Percentiles rank a stretch among this genome's conserved stretches.
These are phyloP conservation scores for Pseudohyphozyma bogoriensis DNA, from an alignment of 768 basidiomycete species.

Conservation along the genomic window DNA sequence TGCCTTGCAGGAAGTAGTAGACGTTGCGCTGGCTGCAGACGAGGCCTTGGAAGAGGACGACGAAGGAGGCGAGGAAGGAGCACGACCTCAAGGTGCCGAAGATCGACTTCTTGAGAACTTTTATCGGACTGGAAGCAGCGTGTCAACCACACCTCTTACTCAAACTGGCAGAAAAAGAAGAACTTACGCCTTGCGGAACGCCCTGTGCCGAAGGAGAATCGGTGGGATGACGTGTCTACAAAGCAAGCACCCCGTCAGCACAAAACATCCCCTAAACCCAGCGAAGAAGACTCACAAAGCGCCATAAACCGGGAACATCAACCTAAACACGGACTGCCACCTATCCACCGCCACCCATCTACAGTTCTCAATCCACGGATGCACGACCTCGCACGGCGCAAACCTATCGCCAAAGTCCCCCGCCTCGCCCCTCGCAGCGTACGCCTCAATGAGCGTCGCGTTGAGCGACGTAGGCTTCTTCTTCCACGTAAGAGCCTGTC, in stretches of 20 bases:
- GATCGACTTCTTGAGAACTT: slow-evolving; percentile 55
- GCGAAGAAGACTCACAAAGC: slow-evolving; percentile 44
- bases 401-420: slow-evolving; percentile 34
- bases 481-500: slow-evolving; percentile 10
- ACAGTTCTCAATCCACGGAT: slow-evolving; percentile 62
- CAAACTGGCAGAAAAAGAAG: neutral
- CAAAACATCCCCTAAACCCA: no score
- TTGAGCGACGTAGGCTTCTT: slow-evolving; percentile 33
- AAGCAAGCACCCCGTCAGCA: no score
- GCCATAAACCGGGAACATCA: slow-evolving; percentile 53
- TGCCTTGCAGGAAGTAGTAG: slow-evolving; percentile 22
- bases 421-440: slow-evolving; percentile 25
- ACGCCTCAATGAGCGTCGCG: slow-evolving; percentile 27
- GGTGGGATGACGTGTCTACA: slow-evolving; percentile 65
- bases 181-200: slow-evolving; percentile 48
- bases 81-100: slow-evolving; percentile 71
- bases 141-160: no score
- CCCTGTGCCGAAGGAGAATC: slow-evolving; percentile 64
- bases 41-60: slow-evolving; percentile 58
- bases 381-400: slow-evolving; percentile 51
- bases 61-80: slow-evolving; percentile 74
- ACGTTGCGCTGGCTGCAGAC: slow-evolving; percentile 29
- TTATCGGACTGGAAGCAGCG: slow-evolving; percentile 42
- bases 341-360: slow-evolving; percentile 53
- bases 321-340: slow-evolving; percentile 63